Percentiles rank a stretch among this genome's conserved stretches.
phyloP scores from a whole-genome alignment of 352 stramenopile species.

The Pythium rhizo-oryzae region DNA sequence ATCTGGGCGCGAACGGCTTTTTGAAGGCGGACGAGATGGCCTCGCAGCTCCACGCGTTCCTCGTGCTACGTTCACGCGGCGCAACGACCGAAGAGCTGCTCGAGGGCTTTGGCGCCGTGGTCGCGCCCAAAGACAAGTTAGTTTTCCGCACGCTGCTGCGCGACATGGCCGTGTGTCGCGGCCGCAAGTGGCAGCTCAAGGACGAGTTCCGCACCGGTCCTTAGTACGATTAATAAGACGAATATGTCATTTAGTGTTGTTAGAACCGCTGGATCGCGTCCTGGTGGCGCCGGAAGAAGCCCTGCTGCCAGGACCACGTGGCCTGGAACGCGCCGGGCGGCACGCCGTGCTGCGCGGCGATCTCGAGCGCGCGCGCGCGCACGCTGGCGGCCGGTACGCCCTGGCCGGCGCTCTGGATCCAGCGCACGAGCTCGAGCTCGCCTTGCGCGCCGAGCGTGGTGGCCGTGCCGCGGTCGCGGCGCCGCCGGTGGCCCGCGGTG shows the following conservation, averaged over 20 bases:
- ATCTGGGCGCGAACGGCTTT: constrained; percentile 32
- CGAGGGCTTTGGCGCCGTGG: constrained; percentile 82
- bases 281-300: constrained; percentile 45
- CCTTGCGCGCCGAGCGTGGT: constrained; percentile 36
- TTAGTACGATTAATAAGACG: background rate
- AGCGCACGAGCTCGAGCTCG: constrained; percentile 40
- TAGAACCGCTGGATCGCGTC: constrained; percentile 28
- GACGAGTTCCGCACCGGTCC: constrained; percentile 42
- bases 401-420: constrained; percentile 24
- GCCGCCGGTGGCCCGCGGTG: constrained; percentile 37
- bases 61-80: constrained; percentile 44
- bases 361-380: constrained; percentile 39
- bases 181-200: constrained; percentile 76
- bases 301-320: constrained; percentile 51
- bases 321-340: constrained; percentile 41
- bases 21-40: constrained; percentile 63
- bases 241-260: constrained; percentile 1
- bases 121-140: constrained; percentile 88
- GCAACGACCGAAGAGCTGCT: constrained; percentile 91
- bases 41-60: constrained; percentile 82
- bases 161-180: constrained; percentile 76
- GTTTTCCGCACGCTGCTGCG: constrained; percentile 85
- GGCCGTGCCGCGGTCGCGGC: constrained; percentile 40
- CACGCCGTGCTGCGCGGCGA: constrained; percentile 40
- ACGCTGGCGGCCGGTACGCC: constrained; percentile 34